Evolutionary conservation across 345 rosid species (phyloP), one percentile per base, ranked within the genome.

Genomic region (Luvunga scandens): DNA sequence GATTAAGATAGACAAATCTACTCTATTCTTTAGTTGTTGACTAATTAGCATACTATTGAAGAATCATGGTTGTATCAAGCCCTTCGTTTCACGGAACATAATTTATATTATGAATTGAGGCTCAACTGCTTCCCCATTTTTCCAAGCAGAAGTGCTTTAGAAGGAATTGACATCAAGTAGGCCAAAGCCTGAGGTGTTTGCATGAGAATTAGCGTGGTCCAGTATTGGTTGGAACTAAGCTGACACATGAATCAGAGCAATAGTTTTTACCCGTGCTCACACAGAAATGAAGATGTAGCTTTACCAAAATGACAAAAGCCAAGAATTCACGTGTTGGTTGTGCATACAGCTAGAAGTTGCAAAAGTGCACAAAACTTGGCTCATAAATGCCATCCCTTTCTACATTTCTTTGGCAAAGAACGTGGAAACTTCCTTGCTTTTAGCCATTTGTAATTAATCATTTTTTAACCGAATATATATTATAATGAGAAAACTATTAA

Each of bases 261-360:
- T 19, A 53, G 22, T 53, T 53, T 36, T 38, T 3, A 31, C 21
- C 50, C 50, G 53, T 38, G 71, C 28, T 9, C 4, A 24, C 71
- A 5, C 69, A 66, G 68, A 28, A 31, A 45, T 45, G 36, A 69
- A 42, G 82, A 10, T 27, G 65, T 53, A 50, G 72, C 13, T 66
- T 13, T 56, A 33, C 69, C 24, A 56, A 27, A 60, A 25, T 22
- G 28, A 71, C 67, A 63, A 59, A 50, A 76, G 64, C 31, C 59
- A 42, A 39, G 28, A 65, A 74, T 76, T 81, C 83, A 76, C 83
- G 73, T 66, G 83, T 0, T 25, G 73, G n/a, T 64, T 36, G 45
- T 70, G 50, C 12, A 42, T 42, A 42, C 50, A 42, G 16, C 50
- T 42, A 42, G 14, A 31, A 63, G 68, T 28, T 39, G 24, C 50